phyloP scores from a whole-genome alignment of 306 rosid genomes.

The Glycine latifolia region DNA sequence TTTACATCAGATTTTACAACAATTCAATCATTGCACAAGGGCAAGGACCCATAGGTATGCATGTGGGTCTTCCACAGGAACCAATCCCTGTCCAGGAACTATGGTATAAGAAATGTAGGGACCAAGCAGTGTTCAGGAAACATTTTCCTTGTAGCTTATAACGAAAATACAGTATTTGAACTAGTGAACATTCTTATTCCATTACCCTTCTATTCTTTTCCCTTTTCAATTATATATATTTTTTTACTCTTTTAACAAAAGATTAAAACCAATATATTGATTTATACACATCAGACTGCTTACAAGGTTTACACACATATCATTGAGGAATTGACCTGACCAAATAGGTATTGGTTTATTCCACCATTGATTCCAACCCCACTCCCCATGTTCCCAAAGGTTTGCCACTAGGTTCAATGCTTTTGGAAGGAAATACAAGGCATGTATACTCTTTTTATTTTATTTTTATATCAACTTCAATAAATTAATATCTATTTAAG shows the following conservation, averaged over 20 bases:
- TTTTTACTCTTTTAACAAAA: background rate
- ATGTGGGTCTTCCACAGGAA: background rate
- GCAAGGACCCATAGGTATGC: background rate
- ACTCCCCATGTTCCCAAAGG: background rate
- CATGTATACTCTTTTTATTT: background rate
- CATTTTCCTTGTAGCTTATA: background rate
- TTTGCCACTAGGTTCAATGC: background rate
- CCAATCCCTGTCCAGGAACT: conserved; percentile 13
- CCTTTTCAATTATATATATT: background rate
- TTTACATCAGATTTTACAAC: background rate
- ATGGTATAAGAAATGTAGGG: background rate
- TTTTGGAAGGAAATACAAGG: background rate
- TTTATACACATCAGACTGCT: background rate
- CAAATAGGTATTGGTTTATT: background rate
- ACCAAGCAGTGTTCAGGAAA: background rate
- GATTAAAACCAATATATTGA: background rate
- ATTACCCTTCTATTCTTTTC: background rate
- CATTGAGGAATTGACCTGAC: background rate
- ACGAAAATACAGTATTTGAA: conserved; percentile 12
- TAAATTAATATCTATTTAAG: background rate
- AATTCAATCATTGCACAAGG: background rate
- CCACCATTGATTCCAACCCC: background rate
- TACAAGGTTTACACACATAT: background rate
- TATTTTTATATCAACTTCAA: background rate
- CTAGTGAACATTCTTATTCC: conserved; percentile 6